Evolutionary conservation across 108 stramenopile genomes (phyloP), one percentile per base, ranked within the genome.

Genomic region (Discostella pseudostelligera): DNA sequence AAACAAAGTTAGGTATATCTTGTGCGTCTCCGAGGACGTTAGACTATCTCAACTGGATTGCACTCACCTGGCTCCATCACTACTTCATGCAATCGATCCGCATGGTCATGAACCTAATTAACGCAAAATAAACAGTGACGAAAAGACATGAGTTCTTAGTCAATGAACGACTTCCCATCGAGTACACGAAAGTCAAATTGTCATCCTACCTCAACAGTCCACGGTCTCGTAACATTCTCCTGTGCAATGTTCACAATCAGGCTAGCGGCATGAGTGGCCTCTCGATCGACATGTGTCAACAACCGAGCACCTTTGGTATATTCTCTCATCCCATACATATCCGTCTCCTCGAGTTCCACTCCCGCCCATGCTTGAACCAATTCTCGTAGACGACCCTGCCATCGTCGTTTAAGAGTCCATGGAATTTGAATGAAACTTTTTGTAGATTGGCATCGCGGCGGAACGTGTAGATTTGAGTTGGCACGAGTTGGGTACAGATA

Each of bases 201-300:
- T n/a, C 8, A n/a, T 11, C 70, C 20, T 39, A 70, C 83, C 56
- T 89, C 87, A 29, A 94, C 65, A 20, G 81, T 77, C 93, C 93
- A 94, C 14, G 86, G 84, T 59, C 84, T 75, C 6, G 70, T 60
- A 19, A 90, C 66, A 70, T 76, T 78, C 21, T 74, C 86, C 75
- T 96, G 96, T 22, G 86, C 92, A 19, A 96, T 80, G 68, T 96
- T 92, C 56, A 96, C 86, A 84, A 96, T 96, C n/a, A 88, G 67
- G 28, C 84, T 85, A 11, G 84, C 79, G 14, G 92, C 90, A 73
- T 96, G 96, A 3, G 96, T 97, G 6, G 61, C 60, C 3, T 79
- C 53, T 12, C 91, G 77, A 81, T 96, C 96, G 8, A 95, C 92
- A 79, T 96, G 96, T 48, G 86, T 87, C 67, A 89, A 61, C 49